phyloP scores from a whole-genome alignment of 225 moss, liverwort and hornwort genomes.

The Asterella californica region DNA sequence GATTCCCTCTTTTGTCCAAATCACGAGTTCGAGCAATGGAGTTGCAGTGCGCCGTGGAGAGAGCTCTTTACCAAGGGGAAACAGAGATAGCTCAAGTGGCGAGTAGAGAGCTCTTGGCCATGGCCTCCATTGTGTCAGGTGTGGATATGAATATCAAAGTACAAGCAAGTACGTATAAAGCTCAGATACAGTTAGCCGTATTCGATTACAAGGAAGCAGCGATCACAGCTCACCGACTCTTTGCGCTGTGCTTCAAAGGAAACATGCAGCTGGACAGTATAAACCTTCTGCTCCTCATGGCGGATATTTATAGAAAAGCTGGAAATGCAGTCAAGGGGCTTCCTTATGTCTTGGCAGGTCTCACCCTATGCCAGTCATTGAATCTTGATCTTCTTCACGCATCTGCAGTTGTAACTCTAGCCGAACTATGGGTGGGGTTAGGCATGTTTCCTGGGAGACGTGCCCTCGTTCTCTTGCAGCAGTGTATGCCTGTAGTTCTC shows the following conservation, averaged over 20 bases:
- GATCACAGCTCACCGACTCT: slow-evolving; percentile 55
- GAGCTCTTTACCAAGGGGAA: slow-evolving; percentile 54
- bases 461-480: slow-evolving; percentile 63
- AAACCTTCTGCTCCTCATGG: slow-evolving; percentile 62
- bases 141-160: slow-evolving; percentile 81
- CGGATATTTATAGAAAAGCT: slow-evolving; percentile 75
- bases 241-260: slow-evolving; percentile 72
- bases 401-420: slow-evolving; percentile 63
- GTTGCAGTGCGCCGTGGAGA: slow-evolving; percentile 62
- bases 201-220: slow-evolving; percentile 55
- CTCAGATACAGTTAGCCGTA: slow-evolving; percentile 24
- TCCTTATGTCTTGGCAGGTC: slow-evolving; percentile 77
- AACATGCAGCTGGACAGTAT: slow-evolving; percentile 85
- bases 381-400: slow-evolving; percentile 75
- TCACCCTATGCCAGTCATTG: slow-evolving; percentile 70
- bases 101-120: slow-evolving; percentile 66
- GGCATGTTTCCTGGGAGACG: slow-evolving; percentile 65
- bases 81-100: slow-evolving; percentile 64
- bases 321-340: slow-evolving; percentile 79
- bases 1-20: slow-evolving; percentile 55
- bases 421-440: slow-evolving; percentile 85
- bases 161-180: slow-evolving; percentile 45
- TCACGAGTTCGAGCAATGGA: slow-evolving; percentile 65
- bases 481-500: slow-evolving; percentile 82
- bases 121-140: slow-evolving; percentile 65